Evolutionary conservation across 2,329 filamentous ascomycete species (phyloP).

Genomic region (Talaromyces sp.): DNA sequence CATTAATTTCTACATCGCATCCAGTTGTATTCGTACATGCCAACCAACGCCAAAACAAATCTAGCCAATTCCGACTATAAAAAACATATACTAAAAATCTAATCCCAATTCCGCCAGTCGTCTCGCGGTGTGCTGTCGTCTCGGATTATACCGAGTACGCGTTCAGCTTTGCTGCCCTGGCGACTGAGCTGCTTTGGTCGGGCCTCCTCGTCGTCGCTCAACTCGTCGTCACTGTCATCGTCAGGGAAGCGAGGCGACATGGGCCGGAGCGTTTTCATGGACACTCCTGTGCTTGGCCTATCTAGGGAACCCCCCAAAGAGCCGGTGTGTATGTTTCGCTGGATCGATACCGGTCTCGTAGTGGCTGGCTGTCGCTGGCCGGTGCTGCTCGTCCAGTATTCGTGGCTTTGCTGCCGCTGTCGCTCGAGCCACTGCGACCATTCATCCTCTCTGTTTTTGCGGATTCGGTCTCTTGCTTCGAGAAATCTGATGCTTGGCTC

Average conservation of each 20-base stretch:
- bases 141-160: conserved; percentile 5
- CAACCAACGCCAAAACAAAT: neutral
- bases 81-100: neutral
- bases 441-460: conserved; percentile 26
- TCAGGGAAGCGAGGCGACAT: conserved; percentile 34
- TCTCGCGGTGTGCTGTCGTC: conserved; percentile 20
- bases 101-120: conserved; percentile 40
- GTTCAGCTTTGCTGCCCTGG: conserved; percentile 8
- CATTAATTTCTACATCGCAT: neutral
- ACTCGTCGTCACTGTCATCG: conserved; percentile 32
- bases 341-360: conserved; percentile 14
- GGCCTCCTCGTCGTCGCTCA: conserved; percentile 16
- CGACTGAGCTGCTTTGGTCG: neutral
- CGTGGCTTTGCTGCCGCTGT: conserved; percentile 28
- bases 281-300: conserved; percentile 36
- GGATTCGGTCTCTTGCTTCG: conserved; percentile 47
- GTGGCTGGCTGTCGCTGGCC: neutral
- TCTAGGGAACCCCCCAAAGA: conserved; percentile 13
- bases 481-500: conserved; percentile 78
- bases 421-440: conserved; percentile 26
- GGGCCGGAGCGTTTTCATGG: conserved; percentile 39
- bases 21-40: neutral
- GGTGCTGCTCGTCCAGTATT: conserved; percentile 9
- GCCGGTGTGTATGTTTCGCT: conserved; percentile 8
- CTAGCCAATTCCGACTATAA: neutral